Evolutionary conservation across 495 filamentous ascomycete genomes (phyloP).

Genomic region (Sordaria brevicollis): DNA sequence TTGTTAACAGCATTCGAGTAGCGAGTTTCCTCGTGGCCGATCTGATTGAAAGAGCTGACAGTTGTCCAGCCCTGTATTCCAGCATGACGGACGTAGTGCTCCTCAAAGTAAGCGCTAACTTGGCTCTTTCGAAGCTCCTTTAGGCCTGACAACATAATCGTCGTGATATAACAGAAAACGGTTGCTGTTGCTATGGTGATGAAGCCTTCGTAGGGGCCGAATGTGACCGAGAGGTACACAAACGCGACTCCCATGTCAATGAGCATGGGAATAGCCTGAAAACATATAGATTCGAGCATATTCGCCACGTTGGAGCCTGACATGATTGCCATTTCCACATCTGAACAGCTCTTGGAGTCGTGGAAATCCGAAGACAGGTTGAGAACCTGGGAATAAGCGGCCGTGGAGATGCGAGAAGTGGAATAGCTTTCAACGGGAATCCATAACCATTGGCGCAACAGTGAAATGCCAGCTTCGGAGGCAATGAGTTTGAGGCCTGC

Average conservation of each 20-base stretch:
- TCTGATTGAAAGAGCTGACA: conserved; percentile 63
- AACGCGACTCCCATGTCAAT: conserved; percentile 62
- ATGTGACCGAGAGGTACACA: conserved; percentile 55
- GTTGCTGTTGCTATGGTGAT: conserved; percentile 52
- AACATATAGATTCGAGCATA: conserved; percentile 56
- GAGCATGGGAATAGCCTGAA: conserved; percentile 58
- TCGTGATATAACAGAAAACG: conserved; percentile 53
- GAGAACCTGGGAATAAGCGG: conserved; percentile 68
- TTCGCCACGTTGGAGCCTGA: conserved; percentile 53
- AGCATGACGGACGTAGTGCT: conserved; percentile 51
- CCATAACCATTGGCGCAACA: conserved; percentile 51
- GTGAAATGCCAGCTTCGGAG: conserved; percentile 45
- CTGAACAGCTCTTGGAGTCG: conserved; percentile 59
- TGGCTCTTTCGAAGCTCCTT: conserved; percentile 23
- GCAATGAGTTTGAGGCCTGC: conserved; percentile 43
- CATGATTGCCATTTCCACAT: conserved; percentile 56
- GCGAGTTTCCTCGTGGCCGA: conserved; percentile 51
- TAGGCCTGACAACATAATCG: conserved; percentile 37
- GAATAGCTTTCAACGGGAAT: conserved; percentile 56
- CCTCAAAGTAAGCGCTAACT: conserved; percentile 37
- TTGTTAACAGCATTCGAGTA: conserved; percentile 43
- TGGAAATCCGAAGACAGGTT: conserved; percentile 72
- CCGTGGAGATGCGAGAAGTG: conserved; percentile 47
- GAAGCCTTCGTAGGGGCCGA: conserved; percentile 66
- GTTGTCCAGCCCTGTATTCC: conserved; percentile 60